phyloP scores from a whole-genome alignment of 2,329 filamentous ascomycete species.

The Teratosphaeria zuluensis region DNA sequence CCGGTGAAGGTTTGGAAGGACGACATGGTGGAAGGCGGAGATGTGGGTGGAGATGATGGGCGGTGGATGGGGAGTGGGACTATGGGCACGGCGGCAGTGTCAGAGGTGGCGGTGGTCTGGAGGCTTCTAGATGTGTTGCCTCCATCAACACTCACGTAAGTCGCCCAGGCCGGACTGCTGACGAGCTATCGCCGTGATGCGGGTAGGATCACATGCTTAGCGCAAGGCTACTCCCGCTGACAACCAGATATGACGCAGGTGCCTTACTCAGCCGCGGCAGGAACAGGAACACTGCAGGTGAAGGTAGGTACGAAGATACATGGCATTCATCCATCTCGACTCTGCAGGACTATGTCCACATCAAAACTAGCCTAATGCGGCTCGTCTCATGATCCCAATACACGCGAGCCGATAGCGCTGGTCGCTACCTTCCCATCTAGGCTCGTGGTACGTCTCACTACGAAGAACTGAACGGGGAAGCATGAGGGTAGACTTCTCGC shows the following conservation, averaged over 20 bases:
- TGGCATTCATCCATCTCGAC: background rate
- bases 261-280: background rate
- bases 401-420: background rate
- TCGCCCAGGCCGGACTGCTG: background rate
- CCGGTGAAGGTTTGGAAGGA: conserved; percentile 69
- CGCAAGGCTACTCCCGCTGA: background rate
- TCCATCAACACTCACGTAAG: background rate
- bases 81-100: background rate
- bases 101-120: background rate
- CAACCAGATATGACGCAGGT: background rate
- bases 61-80: background rate
- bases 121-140: background rate
- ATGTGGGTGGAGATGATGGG: background rate
- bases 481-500: background rate
- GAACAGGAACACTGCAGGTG: too few species aligned
- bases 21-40: background rate
- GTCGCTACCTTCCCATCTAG: background rate
- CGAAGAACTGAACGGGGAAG: too few species aligned
- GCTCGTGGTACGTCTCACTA: too few species aligned
- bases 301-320: background rate
- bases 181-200: background rate
- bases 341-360: background rate
- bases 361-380: background rate
- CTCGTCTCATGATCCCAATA: background rate
- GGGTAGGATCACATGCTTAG: background rate